A percentile compares a stretch with the other conserved stretches of the same genome.
Evolutionary conservation across 208 protist genomes (phyloP).

Genomic region (Trypanosoma mega): DNA sequence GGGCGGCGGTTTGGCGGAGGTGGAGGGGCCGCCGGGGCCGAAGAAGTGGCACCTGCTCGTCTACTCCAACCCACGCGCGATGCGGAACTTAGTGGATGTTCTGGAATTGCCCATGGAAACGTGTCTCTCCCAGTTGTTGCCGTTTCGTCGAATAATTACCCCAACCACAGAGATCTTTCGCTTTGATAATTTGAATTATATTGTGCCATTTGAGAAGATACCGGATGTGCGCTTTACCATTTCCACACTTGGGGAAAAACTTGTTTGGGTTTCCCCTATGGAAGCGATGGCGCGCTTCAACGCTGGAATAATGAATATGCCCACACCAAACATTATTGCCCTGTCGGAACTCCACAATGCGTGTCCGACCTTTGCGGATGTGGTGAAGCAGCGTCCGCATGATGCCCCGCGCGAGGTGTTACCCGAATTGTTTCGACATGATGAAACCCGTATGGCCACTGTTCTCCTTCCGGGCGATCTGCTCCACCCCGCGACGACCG

Average conservation of each 20-base stretch:
- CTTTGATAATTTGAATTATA: conserved; percentile 76
- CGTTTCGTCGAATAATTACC: conserved; percentile 76
- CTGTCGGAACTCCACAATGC: conserved; percentile 84
- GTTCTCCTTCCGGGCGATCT: conserved; percentile 83
- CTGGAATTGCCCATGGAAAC: conserved; percentile 88
- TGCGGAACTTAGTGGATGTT: conserved; percentile 76
- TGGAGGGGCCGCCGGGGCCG: conserved; percentile 83
- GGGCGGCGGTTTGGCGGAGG: conserved; percentile 78
- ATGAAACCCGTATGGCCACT: conserved; percentile 71
- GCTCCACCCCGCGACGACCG: conserved; percentile 56
- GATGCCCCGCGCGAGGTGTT: conserved; percentile 40
- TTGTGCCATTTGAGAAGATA: conserved; percentile 75
- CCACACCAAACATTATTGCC: conserved; percentile 79
- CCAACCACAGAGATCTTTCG: conserved; percentile 83
- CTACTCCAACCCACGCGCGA: conserved; percentile 53
- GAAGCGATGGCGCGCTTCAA: conserved; percentile 90
- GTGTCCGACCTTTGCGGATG: conserved; percentile 77
- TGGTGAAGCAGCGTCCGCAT: conserved; percentile 49
- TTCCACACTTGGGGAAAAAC: conserved; percentile 61
- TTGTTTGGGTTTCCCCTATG: conserved; percentile 90
- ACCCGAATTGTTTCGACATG: conserved; percentile 73
- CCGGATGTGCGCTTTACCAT: conserved; percentile 80
- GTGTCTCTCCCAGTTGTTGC: conserved; percentile 56
- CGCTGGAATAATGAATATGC: conserved; percentile 90
- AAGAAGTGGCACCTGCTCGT: conserved; percentile 77